A percentile compares a stretch with the other conserved stretches of the same genome.
Evolutionary conservation across 2,329 filamentous ascomycete genomes (phyloP).

Genomic region (Ascochyta lentis): DNA sequence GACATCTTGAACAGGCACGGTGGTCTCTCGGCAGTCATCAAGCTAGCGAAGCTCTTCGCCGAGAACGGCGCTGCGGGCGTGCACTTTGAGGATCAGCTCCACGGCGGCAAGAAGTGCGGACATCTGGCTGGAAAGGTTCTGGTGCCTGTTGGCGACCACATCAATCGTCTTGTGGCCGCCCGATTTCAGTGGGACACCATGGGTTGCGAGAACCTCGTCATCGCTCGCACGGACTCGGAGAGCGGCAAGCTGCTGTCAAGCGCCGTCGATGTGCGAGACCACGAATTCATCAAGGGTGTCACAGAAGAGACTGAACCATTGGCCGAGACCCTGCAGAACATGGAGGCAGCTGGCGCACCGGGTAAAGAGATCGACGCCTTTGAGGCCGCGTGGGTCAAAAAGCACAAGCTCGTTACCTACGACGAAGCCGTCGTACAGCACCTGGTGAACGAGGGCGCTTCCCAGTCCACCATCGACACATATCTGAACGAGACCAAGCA

Average conservation of each 20-base stretch:
- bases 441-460: conserved; percentile 69
- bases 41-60: conserved; percentile 95
- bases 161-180: conserved; percentile 89
- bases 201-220: conserved; percentile 92
- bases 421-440: conserved; percentile 87
- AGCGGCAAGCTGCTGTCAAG: conserved; percentile 89
- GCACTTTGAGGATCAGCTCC: conserved; percentile 97
- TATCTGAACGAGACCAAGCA: conserved; percentile 69
- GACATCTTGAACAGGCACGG: conserved; percentile 70
- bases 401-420: conserved; percentile 83
- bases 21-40: conserved; percentile 88
- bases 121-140: conserved; percentile 96
- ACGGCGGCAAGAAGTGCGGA: conserved; percentile 98
- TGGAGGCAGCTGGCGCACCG: conserved; percentile 81
- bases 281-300: conserved; percentile 94
- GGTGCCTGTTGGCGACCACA: conserved; percentile 92
- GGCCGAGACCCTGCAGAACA: conserved; percentile 85
- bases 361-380: conserved; percentile 83
- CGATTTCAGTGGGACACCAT: conserved; percentile 99
- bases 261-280: conserved; percentile 90
- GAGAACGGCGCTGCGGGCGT: conserved; percentile 96
- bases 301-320: conserved; percentile 80
- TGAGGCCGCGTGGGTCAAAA: conserved; percentile 88
- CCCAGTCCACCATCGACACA: conserved; percentile 67
- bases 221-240: conserved; percentile 94